Evolutionary conservation across 768 basidiomycete species (phyloP), one percentile per base, ranked within the genome.

Genomic region (Termitomyces sp.): DNA sequence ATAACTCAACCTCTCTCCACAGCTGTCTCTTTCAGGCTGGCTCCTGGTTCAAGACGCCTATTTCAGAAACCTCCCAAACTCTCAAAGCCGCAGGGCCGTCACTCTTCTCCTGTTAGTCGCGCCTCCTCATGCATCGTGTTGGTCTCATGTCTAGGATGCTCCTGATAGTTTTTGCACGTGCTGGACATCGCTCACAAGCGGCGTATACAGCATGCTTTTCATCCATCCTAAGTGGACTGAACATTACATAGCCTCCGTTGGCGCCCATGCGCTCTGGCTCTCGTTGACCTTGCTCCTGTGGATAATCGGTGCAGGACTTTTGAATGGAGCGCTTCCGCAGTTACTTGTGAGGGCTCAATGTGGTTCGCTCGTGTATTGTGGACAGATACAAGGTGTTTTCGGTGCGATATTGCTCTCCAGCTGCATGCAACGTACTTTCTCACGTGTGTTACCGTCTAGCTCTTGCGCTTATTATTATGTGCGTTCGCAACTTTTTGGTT

Each of bases 251-350:
- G 74, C 79, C 10, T 86, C 85, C 13, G 69, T 86, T 39, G 84
- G 84, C 8, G 74, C 82, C 0, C 86, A 87, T 63, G 76, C 74
- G 13, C 69, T 85, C 43, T 87, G 86, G 86, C 68, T 80, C 4
- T 68, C 84, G 29, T 57, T 79, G 1, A 85, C 85, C 14, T 85
- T 82, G 83, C 62, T 80, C 18, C 71, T 85, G 46, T 87, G 85
- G 86, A 73, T 85, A 20, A 71, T 83, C 14, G 81, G 82, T 43
- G 75, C 83, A 4, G 79, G 77, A 0, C 67, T 80, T 24, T 65
- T 86, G 46, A 82, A 83, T 60, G 72, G 72, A 37, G 75, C 82
- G 6, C 65, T 81, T 24, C 81, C 83, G 2, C 68, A 65, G 10
- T 58, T 83, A 43, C 71, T 82, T 49, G 67, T 72, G 55, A 67